Evolutionary conservation across 139 green algal genomes (phyloP).

Genomic region (Chlorella sp.): DNA sequence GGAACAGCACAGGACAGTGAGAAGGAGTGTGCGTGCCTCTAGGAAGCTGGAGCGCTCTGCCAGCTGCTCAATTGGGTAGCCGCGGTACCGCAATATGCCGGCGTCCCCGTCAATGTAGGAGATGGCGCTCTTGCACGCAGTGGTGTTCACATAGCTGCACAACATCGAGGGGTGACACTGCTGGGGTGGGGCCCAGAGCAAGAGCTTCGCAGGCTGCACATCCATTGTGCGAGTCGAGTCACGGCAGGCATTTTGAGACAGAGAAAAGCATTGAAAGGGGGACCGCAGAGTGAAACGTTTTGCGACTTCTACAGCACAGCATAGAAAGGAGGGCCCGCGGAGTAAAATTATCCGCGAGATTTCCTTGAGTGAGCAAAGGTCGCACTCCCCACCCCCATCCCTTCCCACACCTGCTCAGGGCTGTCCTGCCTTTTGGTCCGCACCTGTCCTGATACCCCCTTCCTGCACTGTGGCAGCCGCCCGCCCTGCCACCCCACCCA

Average conservation of each 20-base stretch:
- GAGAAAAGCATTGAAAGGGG: no score
- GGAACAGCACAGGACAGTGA: no score
- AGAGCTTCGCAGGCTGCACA: not conserved
- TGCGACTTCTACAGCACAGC: no score
- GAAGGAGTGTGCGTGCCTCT: slow-evolving; percentile 55
- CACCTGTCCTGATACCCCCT: no score
- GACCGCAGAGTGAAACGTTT: no score
- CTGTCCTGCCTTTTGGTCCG: not conserved
- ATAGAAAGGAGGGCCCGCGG: no score
- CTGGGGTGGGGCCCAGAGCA: not conserved
- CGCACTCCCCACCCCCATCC: no score
- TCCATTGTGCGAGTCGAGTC: no score
- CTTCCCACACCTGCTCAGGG: no score
- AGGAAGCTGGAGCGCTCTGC: slow-evolving; percentile 87
- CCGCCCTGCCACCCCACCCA: slow-evolving; percentile 31
- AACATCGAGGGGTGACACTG: not conserved
- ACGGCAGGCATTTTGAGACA: no score
- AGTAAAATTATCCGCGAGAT: no score
- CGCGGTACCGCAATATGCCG: slow-evolving; percentile 95
- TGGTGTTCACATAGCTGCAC: slow-evolving; percentile 95
- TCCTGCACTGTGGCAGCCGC: not conserved
- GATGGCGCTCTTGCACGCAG: slow-evolving; percentile 87
- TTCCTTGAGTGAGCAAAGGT: no score
- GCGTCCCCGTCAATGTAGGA: slow-evolving; percentile 98
- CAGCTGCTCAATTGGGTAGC: slow-evolving; percentile 97